Evolutionary conservation across 1,284 basidiomycete genomes (phyloP).

Genomic region (Apiotrichum sp.): DNA sequence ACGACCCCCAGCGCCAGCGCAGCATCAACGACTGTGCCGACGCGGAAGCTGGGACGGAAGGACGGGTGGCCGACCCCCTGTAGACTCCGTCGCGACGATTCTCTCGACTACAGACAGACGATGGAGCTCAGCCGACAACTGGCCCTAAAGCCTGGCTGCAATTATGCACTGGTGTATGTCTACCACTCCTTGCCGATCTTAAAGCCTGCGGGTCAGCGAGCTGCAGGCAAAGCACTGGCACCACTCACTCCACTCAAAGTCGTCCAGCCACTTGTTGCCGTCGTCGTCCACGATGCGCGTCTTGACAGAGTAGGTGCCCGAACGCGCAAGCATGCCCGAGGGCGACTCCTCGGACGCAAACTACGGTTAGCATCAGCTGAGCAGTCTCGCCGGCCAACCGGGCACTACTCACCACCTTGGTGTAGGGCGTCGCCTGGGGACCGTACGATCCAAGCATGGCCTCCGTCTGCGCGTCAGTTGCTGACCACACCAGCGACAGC

Average conservation of each 20-base stretch:
- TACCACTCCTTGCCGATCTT: conserved; percentile 47
- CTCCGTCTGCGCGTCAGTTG: conserved; percentile 28
- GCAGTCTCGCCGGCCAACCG: background rate
- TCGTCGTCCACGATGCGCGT: conserved; percentile 54
- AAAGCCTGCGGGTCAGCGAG: conserved; percentile 32
- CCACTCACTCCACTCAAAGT: conserved; percentile 46
- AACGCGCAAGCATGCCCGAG: conserved; percentile 54
- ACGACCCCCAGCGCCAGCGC: too few relatives aligned
- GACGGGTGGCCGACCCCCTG: too few relatives aligned
- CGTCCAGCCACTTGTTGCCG: conserved; percentile 44
- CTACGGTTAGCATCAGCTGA: conserved; percentile 15
- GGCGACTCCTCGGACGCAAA: conserved; percentile 49
- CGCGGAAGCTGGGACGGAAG: too few relatives aligned
- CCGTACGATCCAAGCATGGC: conserved; percentile 54
- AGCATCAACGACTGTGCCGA: too few relatives aligned
- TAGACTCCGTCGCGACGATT: too few relatives aligned
- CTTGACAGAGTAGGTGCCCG: conserved; percentile 51
- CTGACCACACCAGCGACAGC: too few relatives aligned
- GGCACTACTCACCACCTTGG: conserved; percentile 44
- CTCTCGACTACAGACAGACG: too few relatives aligned
- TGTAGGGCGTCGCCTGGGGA: conserved; percentile 43
- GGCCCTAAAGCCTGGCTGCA: background rate
- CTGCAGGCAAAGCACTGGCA: background rate
- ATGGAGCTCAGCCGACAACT: too few relatives aligned
- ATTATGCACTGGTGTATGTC: background rate